phyloP scores from a whole-genome alignment of 2,329 filamentous ascomycete species.

The Hymenoscyphus infarciens region DNA sequence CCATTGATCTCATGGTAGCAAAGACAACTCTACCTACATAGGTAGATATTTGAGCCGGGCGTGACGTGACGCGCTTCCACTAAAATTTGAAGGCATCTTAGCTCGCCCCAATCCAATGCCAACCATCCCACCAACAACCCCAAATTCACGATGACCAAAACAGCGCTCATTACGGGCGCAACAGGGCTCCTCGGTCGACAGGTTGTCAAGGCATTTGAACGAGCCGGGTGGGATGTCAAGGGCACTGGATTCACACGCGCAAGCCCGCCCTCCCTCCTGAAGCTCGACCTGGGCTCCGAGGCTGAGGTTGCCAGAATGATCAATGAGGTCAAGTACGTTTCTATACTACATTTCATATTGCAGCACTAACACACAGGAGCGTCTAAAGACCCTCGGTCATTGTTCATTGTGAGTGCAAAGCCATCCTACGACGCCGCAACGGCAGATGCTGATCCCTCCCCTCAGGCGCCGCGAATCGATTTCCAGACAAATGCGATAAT shows the following conservation, averaged over 20 bases:
- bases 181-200: constrained; percentile 81
- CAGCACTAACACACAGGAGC: constrained; percentile 20
- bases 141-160: constrained; percentile 38
- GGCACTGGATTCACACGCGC: constrained; percentile 74
- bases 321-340: constrained; percentile 51
- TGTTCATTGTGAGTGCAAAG: constrained; percentile 66
- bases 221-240: constrained; percentile 64
- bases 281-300: constrained; percentile 34
- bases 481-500: constrained; percentile 78
- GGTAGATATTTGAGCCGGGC: not conserved
- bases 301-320: constrained; percentile 48
- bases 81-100: not conserved
- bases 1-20: not conserved
- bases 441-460: constrained; percentile 10
- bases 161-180: constrained; percentile 76
- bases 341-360: constrained; percentile 10
- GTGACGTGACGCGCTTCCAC: not conserved
- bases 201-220: constrained; percentile 67
- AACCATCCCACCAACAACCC: constrained; percentile 8
- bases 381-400: constrained; percentile 65
- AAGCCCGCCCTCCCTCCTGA: constrained; percentile 62
- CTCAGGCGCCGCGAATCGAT: constrained; percentile 79
- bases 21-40: not conserved
- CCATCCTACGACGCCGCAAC: not conserved
- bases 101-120: not conserved